These are phyloP conservation scores for Boletus barrowsii DNA, from an alignment of 768 basidiomycete genomes.

Conservation along the genomic window DNA sequence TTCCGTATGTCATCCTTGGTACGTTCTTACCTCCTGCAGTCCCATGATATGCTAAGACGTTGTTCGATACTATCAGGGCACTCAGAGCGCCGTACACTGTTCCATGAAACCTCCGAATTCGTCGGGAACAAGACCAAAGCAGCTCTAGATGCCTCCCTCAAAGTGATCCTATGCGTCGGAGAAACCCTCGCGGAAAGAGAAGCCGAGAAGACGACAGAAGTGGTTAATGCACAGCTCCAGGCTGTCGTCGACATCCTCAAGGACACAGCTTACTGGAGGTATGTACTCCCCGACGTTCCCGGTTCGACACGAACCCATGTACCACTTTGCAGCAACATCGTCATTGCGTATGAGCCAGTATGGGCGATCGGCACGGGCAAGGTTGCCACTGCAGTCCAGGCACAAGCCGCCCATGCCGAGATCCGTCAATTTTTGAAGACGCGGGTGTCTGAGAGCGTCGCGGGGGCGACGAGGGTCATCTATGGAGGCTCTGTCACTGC, in stretches of 20 bases:
- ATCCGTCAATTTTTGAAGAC: constrained; percentile 72
- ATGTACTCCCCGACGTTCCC: constrained; percentile 19
- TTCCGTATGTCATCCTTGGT: constrained; percentile 93
- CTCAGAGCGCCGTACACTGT: constrained; percentile 92
- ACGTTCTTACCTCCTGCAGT: constrained; percentile 12
- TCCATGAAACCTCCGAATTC: constrained; percentile 80
- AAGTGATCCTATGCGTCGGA: constrained; percentile 94
- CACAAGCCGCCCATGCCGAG: constrained; percentile 86
- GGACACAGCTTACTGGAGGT: constrained; percentile 75
- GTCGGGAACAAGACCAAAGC: constrained; percentile 87
- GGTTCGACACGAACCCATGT: not conserved
- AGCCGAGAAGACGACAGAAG: constrained; percentile 65
- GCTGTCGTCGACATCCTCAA: constrained; percentile 64
- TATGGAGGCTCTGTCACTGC: constrained; percentile 95
- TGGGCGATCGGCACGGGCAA: constrained; percentile 99
- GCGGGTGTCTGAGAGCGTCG: constrained; percentile 65
- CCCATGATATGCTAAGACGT: not conserved
- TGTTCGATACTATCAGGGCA: constrained; percentile 56
- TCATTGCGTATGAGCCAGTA: constrained; percentile 95
- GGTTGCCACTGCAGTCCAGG: constrained; percentile 88
- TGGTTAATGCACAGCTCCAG: constrained; percentile 80
- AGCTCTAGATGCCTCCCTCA: constrained; percentile 70
- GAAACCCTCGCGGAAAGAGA: constrained; percentile 92
- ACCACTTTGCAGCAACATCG: constrained; percentile 60
- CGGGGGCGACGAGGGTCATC: constrained; percentile 77